phyloP scores from a whole-genome alignment of 208 protist genomes.

The Acanthamoeba healyi region DNA sequence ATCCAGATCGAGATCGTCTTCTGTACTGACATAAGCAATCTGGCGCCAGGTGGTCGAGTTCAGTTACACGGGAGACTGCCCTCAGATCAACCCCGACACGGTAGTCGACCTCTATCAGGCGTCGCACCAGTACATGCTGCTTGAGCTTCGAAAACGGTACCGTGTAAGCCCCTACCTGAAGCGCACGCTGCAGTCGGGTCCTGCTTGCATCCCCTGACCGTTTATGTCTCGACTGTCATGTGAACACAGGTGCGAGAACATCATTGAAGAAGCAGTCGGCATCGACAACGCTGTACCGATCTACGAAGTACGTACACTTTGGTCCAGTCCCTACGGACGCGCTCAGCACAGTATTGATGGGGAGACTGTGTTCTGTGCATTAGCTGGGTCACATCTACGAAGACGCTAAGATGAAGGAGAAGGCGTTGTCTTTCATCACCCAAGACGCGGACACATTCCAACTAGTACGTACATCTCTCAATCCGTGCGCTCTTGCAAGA shows the following conservation, averaged over 20 bases:
- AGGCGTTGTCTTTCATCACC: neutral
- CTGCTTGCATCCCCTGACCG: too few relatives aligned
- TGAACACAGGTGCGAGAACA: neutral
- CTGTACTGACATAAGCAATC: neutral
- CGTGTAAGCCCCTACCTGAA: neutral
- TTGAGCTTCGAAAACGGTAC: conserved; percentile 30
- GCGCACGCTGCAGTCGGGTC: neutral
- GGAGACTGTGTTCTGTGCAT: neutral
- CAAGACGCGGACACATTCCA: conserved; percentile 30
- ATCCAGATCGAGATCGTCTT: neutral
- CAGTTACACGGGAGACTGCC: conserved; percentile 40
- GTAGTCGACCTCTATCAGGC: conserved; percentile 55
- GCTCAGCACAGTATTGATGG: neutral
- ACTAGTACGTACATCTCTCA: neutral
- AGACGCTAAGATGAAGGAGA: neutral
- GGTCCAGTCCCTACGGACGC: neutral
- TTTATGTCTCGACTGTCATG: neutral
- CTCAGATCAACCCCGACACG: conserved; percentile 31
- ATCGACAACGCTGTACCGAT: conserved; percentile 4
- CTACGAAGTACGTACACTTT: neutral
- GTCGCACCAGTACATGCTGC: conserved; percentile 43
- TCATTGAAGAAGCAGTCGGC: conserved; percentile 6
- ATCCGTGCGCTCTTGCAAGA: neutral
- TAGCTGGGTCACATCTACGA: conserved; percentile 55
- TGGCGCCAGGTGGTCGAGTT: conserved; percentile 20